A percentile compares a stretch with the other conserved stretches of the same genome.
Conservation (phyloP, 805 yeast species). For the Jamesozyma gamospora region DNA sequence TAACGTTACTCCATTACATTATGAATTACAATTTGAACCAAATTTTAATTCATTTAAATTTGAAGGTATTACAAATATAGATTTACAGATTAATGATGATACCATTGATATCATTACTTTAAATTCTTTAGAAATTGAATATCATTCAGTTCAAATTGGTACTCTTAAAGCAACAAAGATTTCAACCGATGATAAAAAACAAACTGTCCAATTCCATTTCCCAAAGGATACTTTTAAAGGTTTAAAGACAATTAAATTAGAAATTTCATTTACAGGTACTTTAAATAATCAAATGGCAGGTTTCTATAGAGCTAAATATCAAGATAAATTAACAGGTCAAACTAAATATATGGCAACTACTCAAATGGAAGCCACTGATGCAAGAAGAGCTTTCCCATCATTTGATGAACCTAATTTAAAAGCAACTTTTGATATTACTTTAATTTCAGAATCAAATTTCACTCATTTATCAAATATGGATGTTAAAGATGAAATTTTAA, state of each 20-base stretch:
- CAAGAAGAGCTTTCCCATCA: conserved; percentile 70
- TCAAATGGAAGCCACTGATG: conserved; percentile 63
- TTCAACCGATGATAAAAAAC: conserved; percentile 40
- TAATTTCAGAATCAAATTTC: conserved; percentile 41
- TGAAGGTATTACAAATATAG: conserved; percentile 44
- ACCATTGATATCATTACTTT: conserved; percentile 38
- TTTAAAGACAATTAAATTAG: conserved; percentile 33
- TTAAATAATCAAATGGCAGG: conserved; percentile 65
- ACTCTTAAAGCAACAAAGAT: conserved; percentile 34
- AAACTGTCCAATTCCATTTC: conserved; percentile 54
- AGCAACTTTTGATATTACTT: conserved; percentile 51
- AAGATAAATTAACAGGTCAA: conserved; percentile 32
- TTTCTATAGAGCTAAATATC: conserved; percentile 56
- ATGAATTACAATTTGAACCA: conserved; percentile 58
- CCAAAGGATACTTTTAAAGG: conserved; percentile 29
- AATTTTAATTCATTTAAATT: conserved; percentile 47
- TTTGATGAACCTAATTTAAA: conserved; percentile 65
- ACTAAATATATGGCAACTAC: conserved; percentile 24
- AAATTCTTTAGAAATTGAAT: conserved; percentile 59
- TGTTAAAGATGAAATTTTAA: conserved; percentile 32
- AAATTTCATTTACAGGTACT: conserved; percentile 47
- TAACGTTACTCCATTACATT: conserved; percentile 61
- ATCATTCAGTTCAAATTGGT: conserved; percentile 38
- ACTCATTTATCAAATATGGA: conserved; percentile 66
- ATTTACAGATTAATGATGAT: conserved; percentile 40